These are phyloP conservation scores for Pythium sp. DNA, from an alignment of 352 stramenopile genomes.

Conservation along the genomic window DNA sequence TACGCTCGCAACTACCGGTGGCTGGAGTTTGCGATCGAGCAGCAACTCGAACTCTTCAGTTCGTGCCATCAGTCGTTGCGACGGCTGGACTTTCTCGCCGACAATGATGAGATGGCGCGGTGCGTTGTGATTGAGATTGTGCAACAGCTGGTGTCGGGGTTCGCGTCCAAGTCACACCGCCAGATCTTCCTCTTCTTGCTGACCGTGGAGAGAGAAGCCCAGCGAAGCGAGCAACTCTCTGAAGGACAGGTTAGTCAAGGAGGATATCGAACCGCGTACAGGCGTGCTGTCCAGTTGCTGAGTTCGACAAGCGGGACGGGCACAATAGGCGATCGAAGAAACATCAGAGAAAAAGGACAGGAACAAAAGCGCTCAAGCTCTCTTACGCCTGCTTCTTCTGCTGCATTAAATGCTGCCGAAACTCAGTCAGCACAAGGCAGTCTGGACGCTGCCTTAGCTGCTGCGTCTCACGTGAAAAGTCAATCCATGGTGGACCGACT, in stretches of 20 bases:
- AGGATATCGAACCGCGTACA: constrained; percentile 4
- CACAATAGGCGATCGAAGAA: neutral
- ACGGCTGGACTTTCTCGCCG: neutral
- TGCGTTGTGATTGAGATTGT: constrained; percentile 1
- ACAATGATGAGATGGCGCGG: neutral
- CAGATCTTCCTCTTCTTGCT: constrained; percentile 28
- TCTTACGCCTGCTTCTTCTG: neutral
- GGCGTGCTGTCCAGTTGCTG: constrained; percentile 4
- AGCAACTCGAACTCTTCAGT: constrained; percentile 8
- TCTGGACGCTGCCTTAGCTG: neutral
- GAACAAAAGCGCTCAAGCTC: neutral
- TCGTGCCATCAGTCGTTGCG: neutral
- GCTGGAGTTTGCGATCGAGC: constrained; percentile 20
- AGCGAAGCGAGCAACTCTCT: constrained; percentile 4
- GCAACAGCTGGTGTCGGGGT: constrained; percentile 10
- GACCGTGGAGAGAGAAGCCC: constrained; percentile 11
- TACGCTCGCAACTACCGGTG: constrained; percentile 31
- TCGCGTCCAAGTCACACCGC: constrained; percentile 29
- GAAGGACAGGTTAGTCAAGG: neutral
- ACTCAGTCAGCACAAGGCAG: neutral
- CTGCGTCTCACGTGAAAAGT: neutral
- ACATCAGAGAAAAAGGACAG: neutral
- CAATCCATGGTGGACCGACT: constrained; percentile 28
- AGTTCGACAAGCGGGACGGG: neutral
- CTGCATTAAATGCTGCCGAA: neutral